Evolutionary conservation across 2,329 filamentous ascomycete genomes (phyloP).

Genomic region (Aspergillus udagawae): DNA sequence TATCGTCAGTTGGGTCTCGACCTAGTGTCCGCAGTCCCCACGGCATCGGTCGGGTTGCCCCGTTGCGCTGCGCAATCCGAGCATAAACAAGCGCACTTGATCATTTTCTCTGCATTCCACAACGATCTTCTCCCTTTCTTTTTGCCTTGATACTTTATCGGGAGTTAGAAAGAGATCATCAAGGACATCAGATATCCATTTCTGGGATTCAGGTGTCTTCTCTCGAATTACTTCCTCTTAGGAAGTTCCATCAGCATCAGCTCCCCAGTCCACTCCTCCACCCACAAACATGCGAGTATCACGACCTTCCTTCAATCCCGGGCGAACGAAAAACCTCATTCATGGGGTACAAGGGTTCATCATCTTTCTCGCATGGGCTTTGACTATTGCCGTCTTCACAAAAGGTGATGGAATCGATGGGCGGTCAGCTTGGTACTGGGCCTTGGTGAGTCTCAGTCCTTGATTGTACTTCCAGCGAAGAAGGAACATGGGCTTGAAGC

Average conservation of each 20-base stretch:
- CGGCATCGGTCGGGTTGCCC: constrained; percentile 22
- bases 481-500: not conserved
- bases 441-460: constrained; percentile 44
- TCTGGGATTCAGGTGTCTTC: not conserved
- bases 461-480: not conserved
- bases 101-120: constrained; percentile 4
- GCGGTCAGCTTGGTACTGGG: constrained; percentile 54
- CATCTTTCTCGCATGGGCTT: constrained; percentile 55
- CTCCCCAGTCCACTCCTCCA: constrained; percentile 15
- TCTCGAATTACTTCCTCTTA: not conserved
- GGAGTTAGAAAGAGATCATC: not conserved
- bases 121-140: not conserved
- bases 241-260: constrained; percentile 15
- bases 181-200: not conserved
- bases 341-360: constrained; percentile 53
- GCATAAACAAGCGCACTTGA: constrained; percentile 20
- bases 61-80: constrained; percentile 16
- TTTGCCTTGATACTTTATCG: not conserved
- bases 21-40: constrained; percentile 15
- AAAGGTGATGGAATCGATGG: constrained; percentile 52
- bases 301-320: constrained; percentile 41
- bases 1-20: not conserved
- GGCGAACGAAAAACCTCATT: constrained; percentile 53
- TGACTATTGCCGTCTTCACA: constrained; percentile 57
- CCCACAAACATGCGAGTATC: constrained; percentile 24